Evolutionary conservation across 2,329 filamentous ascomycete genomes (phyloP), one percentile per base, ranked within the genome.

Genomic region (Ascochyta viciae-villosae): DNA sequence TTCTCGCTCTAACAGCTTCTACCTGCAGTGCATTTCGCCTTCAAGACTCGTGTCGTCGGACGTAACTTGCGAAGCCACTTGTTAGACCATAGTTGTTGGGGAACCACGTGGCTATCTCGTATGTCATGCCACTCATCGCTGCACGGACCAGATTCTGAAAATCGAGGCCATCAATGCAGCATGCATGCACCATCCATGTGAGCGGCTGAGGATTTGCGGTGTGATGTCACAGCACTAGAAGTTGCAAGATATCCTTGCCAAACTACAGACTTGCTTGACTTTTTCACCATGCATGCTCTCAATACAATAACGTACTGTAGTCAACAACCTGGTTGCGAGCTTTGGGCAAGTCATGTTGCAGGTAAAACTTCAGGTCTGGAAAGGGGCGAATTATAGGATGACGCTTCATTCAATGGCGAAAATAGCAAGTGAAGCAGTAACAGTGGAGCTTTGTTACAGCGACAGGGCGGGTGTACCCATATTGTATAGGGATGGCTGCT

Each of bases 1-100:
- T 29, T 42, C 41, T 50, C 37, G 34, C 46, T 46, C 35, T 46
- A 26, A 19, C 46, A 46, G 46, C 41, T 46, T 55, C 40, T 16
- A 26, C 23, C 4, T 16, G 27, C 13, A 24, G 27, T 44, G 46
- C 41, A 45, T 4, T 10, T 46, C 24, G 52, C 46, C 41, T 12
- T 31, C 23, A 29, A 24, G 15, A 22, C 29, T 33, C 27, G 23
- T 34, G 23, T 34, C 19, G 33, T 37, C 41, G 22, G 34, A 38
- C 24, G 29, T 19, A 3, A n/a, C 27, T 35, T 40, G 34, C 40
- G 24, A 31, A 41, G 38, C 50, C 50, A 42, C 26, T 41, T 16
- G 27, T 46, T 12, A 10, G 16, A 7, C 7, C 26, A n/a, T 8
- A 16, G 8, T 31, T 50, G 34, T 43, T 42, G 43, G 33, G 29